A percentile compares a stretch with the other conserved stretches of the same genome.
These are phyloP conservation scores for Phaeosphaeriaceae sp. DNA, from an alignment of 2,329 filamentous ascomycete species.

Conservation along the genomic window DNA sequence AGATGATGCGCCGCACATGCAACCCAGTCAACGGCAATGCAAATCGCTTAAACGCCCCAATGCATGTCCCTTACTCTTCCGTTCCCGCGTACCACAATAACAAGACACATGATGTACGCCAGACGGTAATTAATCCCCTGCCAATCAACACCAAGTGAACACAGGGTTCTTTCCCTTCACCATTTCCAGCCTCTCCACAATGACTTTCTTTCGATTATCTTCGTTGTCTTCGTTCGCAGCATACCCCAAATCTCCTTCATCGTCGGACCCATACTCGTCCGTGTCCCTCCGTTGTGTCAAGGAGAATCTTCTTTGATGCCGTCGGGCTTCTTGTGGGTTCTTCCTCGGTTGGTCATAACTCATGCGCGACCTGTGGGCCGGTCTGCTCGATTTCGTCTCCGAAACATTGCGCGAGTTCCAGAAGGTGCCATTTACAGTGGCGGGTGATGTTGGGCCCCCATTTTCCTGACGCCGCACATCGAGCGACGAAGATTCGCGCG, in stretches of 20 bases:
- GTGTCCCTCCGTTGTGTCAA: conserved; percentile 63
- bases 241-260: conserved; percentile 93
- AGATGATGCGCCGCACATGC: conserved; percentile 15
- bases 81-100: conserved; percentile 1
- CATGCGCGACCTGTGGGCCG: conserved; percentile 45
- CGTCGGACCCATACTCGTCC: conserved; percentile 56
- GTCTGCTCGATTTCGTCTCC: conserved; percentile 27
- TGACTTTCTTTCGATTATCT: conserved; percentile 88
- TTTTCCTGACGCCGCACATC: conserved; percentile 40
- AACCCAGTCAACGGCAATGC: conserved; percentile 6
- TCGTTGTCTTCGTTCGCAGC: conserved; percentile 94
- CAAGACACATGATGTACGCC: conserved; percentile 8
- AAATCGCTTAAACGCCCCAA: conserved; percentile 12
- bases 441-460: conserved; percentile 37
- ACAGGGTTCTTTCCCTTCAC: conserved; percentile 96
- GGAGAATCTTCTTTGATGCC: conserved; percentile 52
- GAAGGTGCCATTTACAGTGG: conserved; percentile 43
- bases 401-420: conserved; percentile 29
- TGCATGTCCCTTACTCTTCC: conserved; percentile 6
- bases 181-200: conserved; percentile 93
- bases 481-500: conserved; percentile 54
- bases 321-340: conserved; percentile 37
- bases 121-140: conserved; percentile 1
- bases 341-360: conserved; percentile 51
- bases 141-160: conserved; percentile 87